Base-by-base conservation (phyloP, 352 stramenopile genomes). In the Pelagophyceae sp. region DNA sequence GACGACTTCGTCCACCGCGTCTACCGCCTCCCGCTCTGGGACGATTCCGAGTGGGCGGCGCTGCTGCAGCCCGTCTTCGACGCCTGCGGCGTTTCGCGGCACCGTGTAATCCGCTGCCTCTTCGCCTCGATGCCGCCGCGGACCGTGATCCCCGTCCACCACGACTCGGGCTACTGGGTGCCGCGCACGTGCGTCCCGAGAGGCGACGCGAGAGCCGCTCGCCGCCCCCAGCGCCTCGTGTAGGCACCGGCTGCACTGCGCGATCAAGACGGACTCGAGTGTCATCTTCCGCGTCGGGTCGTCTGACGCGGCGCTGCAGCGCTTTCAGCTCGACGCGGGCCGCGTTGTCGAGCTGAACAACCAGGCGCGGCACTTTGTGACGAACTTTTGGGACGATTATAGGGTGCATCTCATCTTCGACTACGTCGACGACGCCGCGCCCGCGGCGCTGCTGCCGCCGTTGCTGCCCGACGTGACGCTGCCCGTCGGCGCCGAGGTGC, bases 301-400 rank as follows among this genome's bases (percentile, higher is more conserved):
- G 11, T 91, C 90, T 35, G 84, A 90, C 64, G 76, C 94, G 11
- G 83, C 76, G 27, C 91, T 98, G 89, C 78, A 90, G 80, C 88
- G 93, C n/a, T 88, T 95, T 72, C 85, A 93, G 79, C 96, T 97
- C 78, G 84, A 90, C 77, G 90, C 97, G 76, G 95, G 94, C 72
- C 87, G 93, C 60, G 88, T 98, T 1, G 96, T 99, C 87, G 96
- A 99, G 88, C 93, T 99, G 75, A 99, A 99, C 87, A 99, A 99
- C 84, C 94, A 96, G 77, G 94, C 92, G 79, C 98, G 98, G 80
- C 95, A 98, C 85, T 80, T 83, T 37, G 90, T 98, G 32, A 91
- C 90, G 72, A 99, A 98, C 86, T 88, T 93, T 76, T 94, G 87
- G 83, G 82, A 89, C 33, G 80, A 93, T 61, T 82, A 93, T 82